Percentiles rank a stretch among this genome's conserved stretches.
Conservation (phyloP, 2,329 filamentous ascomycete genomes). For the Verticillium klebahnii region DNA sequence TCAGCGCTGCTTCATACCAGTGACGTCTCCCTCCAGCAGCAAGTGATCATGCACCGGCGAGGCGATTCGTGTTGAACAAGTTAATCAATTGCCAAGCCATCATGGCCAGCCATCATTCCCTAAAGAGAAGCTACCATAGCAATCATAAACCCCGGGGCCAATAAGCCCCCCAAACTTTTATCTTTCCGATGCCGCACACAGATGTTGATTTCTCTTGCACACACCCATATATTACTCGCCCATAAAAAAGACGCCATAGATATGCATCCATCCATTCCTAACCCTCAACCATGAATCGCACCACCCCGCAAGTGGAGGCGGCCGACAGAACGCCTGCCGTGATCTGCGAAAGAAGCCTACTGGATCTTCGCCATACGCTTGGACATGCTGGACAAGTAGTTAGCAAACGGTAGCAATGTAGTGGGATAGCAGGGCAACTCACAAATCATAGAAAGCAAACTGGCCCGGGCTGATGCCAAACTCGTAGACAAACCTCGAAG, state of each 20-base stretch:
- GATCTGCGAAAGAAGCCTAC: constrained; percentile 1
- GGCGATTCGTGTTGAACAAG: background rate
- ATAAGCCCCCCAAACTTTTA: background rate
- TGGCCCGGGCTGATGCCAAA: constrained; percentile 90
- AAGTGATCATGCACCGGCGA: background rate
- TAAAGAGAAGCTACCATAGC: background rate
- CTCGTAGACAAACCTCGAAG: constrained; percentile 93
- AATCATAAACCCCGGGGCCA: background rate
- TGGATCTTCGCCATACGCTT: constrained; percentile 52
- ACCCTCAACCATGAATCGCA: background rate
- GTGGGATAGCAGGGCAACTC: constrained; percentile 36
- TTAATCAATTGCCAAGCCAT: background rate
- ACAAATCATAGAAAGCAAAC: constrained; percentile 99
- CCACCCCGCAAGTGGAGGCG: background rate
- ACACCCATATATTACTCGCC: background rate
- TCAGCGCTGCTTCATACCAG: no score
- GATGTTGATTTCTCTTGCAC: background rate
- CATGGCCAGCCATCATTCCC: background rate
- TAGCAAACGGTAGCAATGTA: background rate
- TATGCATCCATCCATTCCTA: background rate
- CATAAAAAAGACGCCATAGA: background rate
- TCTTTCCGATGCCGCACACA: background rate
- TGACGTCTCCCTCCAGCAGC: background rate
- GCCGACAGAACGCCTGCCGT: background rate
- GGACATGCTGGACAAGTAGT: constrained; percentile 51